Conservation (phyloP, 345 rosid species). For the Cardamine chenopodiifolia region DNA sequence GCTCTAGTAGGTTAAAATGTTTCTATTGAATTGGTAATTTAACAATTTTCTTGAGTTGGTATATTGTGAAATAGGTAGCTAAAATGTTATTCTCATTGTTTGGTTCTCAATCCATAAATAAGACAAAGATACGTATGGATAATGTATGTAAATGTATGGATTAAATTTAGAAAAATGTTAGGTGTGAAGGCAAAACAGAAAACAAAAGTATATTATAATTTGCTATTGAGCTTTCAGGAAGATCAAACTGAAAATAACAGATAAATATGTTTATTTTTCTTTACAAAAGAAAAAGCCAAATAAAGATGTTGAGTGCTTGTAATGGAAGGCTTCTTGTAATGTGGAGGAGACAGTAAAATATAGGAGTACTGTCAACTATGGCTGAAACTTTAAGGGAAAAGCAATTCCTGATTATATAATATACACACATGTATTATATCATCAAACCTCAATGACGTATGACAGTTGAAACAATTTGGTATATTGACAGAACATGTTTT, state of each 20-base stretch:
- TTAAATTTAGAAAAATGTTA: conserved; percentile 8
- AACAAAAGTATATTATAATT: conserved; percentile 13
- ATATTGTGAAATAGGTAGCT: conserved; percentile 28
- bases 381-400: conserved; percentile 39
- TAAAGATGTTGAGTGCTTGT: conserved; percentile 38
- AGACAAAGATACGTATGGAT: conserved; percentile 35
- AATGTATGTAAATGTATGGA: conserved; percentile 37
- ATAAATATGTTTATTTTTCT: conserved; percentile 2
- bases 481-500: background rate
- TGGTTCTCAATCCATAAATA: conserved; percentile 30
- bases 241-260: conserved; percentile 25
- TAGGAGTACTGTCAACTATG: conserved; percentile 24
- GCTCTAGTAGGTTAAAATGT: conserved; percentile 38
- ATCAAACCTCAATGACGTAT: background rate
- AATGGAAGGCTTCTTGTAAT: conserved; percentile 42
- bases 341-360: conserved; percentile 43
- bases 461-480: background rate
- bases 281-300: conserved; percentile 26
- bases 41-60: conserved; percentile 30
- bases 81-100: conserved; percentile 39
- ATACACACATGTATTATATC: background rate
- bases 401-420: conserved; percentile 29
- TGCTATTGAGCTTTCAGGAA: conserved; percentile 18
- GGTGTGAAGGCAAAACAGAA: conserved; percentile 42
- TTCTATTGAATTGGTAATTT: conserved; percentile 29